Evolutionary conservation across 768 basidiomycete species (phyloP), one percentile per base, ranked within the genome.

Genomic region (Clathrus columnatus): DNA sequence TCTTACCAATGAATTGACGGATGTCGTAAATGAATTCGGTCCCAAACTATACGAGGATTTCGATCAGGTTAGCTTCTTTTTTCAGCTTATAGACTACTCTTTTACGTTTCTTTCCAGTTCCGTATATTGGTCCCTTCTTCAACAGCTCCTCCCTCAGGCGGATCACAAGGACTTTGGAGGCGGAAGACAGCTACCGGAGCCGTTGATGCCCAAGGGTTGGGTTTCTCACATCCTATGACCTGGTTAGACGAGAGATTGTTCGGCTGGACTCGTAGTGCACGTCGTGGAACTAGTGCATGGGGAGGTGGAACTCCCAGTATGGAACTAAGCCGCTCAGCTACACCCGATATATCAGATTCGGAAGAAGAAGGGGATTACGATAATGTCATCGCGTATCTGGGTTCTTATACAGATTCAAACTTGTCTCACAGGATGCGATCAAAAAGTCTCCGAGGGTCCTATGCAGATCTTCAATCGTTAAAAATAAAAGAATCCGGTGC

Each of bases 181-280:
- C 73, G 91, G 28, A 91, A 89, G 70, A 87, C 84, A 61, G 81
- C 83, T 29, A 84, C 80, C 42, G 87, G 87, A 23, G 87, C 85
- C 29, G 83, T 89, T n/a, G 88, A 89, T 66, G 86, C 85, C 0
- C 88, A 91, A 70, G 88, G 87, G 44, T 81, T 85, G 50, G 78
- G 91, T 26, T 76, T 94, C 29, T 87, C 83, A 14, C 91, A 96
- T 69, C 92, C 92, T 0, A 92, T 95, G 87, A 84, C 86, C 14
- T 95, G 91, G 91, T 78, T 95, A 16, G 92, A 96, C 67, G 93
- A 95, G 69, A 83, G 89, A 7, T 76, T 96, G 23, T 96, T 95
- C 65, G 93, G 92, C 44, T 95, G 90, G 92, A 84, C 83, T 67
- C 77, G 81, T 51, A 89, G 85, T 61, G 79, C 87, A 1, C 73